Evolutionary conservation across 768 basidiomycete species (phyloP).

Genomic region (Suillus cothurnatus): DNA sequence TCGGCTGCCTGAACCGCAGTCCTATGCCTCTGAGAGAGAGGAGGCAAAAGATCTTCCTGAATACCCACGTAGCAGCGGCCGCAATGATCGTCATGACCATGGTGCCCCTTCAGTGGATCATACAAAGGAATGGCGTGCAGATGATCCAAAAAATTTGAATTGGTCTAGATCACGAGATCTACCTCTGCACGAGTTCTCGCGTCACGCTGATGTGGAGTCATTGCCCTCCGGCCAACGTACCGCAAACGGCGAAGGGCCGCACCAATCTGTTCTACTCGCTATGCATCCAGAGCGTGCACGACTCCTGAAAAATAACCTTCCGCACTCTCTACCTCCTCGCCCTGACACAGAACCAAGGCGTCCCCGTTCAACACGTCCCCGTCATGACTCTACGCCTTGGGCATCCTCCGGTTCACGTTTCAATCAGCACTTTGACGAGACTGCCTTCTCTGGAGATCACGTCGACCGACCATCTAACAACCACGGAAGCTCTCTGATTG

Average conservation of each 20-base stretch:
- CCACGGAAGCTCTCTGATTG: conserved; percentile 40
- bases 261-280: conserved; percentile 14
- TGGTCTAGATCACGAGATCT: conserved; percentile 2
- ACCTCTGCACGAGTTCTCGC: neutral
- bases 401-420: neutral
- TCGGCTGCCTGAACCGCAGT: neutral
- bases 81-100: neutral
- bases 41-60: neutral
- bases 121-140: neutral
- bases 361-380: conserved; percentile 11
- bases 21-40: too few species aligned
- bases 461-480: conserved; percentile 11
- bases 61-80: neutral
- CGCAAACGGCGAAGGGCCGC: neutral
- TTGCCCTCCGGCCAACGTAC: neutral
- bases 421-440: neutral
- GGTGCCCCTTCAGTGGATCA: neutral
- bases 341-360: conserved; percentile 21
- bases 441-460: neutral
- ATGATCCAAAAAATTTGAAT: neutral
- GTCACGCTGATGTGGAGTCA: too few species aligned
- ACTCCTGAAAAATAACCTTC: conserved; percentile 30
- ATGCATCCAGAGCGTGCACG: conserved; percentile 36
- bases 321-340: conserved; percentile 24
- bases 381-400: neutral